phyloP scores from a whole-genome alignment of 2,329 filamentous ascomycete species.

The Cladophialophora yegresii region DNA sequence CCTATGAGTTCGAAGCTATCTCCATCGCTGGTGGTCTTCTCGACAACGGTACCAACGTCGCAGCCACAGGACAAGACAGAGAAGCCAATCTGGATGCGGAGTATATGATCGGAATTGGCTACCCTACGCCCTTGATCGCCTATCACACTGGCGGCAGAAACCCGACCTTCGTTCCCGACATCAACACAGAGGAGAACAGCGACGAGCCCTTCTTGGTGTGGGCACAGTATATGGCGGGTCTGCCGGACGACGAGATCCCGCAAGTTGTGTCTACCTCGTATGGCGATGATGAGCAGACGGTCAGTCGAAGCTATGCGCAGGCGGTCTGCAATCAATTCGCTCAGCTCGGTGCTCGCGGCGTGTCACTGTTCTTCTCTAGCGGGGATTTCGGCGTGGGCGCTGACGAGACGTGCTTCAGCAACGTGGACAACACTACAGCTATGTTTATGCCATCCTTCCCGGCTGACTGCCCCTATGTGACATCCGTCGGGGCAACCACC shows the following conservation, averaged over 20 bases:
- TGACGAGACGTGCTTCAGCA: slow-evolving; percentile 51
- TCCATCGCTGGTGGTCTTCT: slow-evolving; percentile 41
- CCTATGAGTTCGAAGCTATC: slow-evolving; percentile 41
- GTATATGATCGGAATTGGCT: slow-evolving; percentile 35
- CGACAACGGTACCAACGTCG: slow-evolving; percentile 30
- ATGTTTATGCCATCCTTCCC: slow-evolving; percentile 60
- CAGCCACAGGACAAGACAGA: slow-evolving; percentile 19
- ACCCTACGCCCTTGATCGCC: slow-evolving; percentile 50
- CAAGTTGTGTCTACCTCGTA: slow-evolving; percentile 66
- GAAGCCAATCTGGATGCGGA: slow-evolving; percentile 33
- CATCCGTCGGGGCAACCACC: slow-evolving; percentile 58
- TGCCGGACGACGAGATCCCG: slow-evolving; percentile 53
- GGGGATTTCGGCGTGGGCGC: slow-evolving; percentile 65
- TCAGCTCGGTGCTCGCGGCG: slow-evolving; percentile 66
- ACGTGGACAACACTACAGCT: slow-evolving; percentile 56
- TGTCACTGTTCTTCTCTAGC: slow-evolving; percentile 65
- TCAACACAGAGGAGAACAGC: slow-evolving; percentile 21
- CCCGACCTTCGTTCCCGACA: slow-evolving; percentile 26
- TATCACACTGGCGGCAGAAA: slow-evolving; percentile 57
- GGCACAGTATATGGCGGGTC: slow-evolving; percentile 27
- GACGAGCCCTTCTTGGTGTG: slow-evolving; percentile 31
- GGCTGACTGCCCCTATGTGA: slow-evolving; percentile 63
- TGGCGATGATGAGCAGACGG: slow-evolving; percentile 65
- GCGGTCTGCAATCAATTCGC: slow-evolving; percentile 63
- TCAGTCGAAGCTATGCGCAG: slow-evolving; percentile 63